Evolutionary conservation across 202 grass and related monocot species (phyloP).

Genomic region (Saccharum hybrid): DNA sequence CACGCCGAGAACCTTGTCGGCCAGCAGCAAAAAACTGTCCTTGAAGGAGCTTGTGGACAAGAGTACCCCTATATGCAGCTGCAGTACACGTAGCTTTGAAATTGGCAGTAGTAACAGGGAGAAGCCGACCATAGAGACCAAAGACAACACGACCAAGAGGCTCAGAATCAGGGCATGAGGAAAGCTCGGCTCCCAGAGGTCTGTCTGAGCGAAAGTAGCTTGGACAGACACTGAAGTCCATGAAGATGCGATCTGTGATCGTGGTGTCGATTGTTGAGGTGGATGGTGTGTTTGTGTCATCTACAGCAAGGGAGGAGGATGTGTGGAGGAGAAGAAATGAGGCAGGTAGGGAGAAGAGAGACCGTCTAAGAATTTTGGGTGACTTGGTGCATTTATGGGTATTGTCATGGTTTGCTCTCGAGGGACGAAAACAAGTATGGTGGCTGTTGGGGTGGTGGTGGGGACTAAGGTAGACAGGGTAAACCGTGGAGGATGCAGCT

Average conservation of each 20-base stretch:
- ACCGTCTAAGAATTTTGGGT: constrained; percentile 44
- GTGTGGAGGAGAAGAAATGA: constrained; percentile 49
- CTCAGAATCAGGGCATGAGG: constrained; percentile 79
- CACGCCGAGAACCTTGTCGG: constrained; percentile 66
- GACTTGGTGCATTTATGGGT: constrained; percentile 31
- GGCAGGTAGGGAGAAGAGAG: constrained; percentile 51
- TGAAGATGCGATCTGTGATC: constrained; percentile 89
- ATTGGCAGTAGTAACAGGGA: constrained; percentile 76
- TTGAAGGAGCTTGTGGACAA: constrained; percentile 84
- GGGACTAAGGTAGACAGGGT: constrained; percentile 22
- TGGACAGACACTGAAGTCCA: constrained; percentile 90
- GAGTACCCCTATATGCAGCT: constrained; percentile 77
- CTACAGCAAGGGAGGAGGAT: constrained; percentile 46
- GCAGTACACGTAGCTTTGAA: constrained; percentile 73
- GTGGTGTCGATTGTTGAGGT: constrained; percentile 44
- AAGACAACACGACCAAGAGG: constrained; percentile 88
- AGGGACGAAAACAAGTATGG: constrained; percentile 27
- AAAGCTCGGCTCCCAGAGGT: constrained; percentile 68
- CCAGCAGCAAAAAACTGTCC: constrained; percentile 92
- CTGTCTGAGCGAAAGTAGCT: constrained; percentile 83
- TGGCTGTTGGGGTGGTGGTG: constrained; percentile 40
- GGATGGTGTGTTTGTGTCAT: constrained; percentile 39
- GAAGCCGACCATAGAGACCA: constrained; percentile 81
- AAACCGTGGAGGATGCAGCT: constrained; percentile 42
- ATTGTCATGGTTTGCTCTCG: constrained; percentile 39